These are phyloP conservation scores for Huntiella bhutanensis DNA, from an alignment of 2,329 filamentous ascomycete genomes.

Conservation along the genomic window DNA sequence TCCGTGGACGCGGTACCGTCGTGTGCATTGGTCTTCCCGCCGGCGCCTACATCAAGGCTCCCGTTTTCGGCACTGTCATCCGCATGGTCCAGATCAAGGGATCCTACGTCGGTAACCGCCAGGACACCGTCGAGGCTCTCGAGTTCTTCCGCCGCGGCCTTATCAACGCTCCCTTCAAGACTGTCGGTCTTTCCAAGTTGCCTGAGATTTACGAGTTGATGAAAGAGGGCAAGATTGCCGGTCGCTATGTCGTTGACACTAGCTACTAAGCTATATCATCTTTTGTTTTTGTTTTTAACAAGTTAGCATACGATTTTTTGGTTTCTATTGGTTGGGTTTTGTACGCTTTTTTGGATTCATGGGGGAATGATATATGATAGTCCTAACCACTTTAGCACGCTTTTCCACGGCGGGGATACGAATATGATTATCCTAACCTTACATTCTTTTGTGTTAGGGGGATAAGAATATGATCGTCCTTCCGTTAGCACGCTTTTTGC, in stretches of 20 bases:
- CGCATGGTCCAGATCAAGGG: constrained; percentile 86
- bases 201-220: constrained; percentile 63
- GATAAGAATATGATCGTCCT: too few relatives aligned
- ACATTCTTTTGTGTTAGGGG: too few relatives aligned
- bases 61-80: constrained; percentile 77
- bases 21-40: constrained; percentile 81
- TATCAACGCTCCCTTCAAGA: constrained; percentile 77
- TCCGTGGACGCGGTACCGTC: constrained; percentile 64
- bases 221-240: constrained; percentile 51
- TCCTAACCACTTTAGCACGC: too few relatives aligned
- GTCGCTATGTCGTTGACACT: constrained; percentile 62
- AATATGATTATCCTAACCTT: too few relatives aligned
- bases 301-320: too few relatives aligned
- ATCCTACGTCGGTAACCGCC: constrained; percentile 82
- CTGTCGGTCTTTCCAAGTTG: constrained; percentile 61
- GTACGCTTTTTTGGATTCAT: too few relatives aligned
- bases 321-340: too few relatives aligned
- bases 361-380: too few relatives aligned
- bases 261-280: constrained; percentile 28
- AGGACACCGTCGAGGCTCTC: constrained; percentile 72
- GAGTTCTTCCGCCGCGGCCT: constrained; percentile 74
- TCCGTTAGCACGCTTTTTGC: too few relatives aligned
- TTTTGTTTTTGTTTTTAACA: too few relatives aligned
- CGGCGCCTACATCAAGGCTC: constrained; percentile 58
- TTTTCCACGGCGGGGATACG: too few relatives aligned